A percentile compares a stretch with the other conserved stretches of the same genome.
These are phyloP conservation scores for Insectozyma bohioensis DNA, from an alignment of 1,139 yeast species.

Conservation along the genomic window DNA sequence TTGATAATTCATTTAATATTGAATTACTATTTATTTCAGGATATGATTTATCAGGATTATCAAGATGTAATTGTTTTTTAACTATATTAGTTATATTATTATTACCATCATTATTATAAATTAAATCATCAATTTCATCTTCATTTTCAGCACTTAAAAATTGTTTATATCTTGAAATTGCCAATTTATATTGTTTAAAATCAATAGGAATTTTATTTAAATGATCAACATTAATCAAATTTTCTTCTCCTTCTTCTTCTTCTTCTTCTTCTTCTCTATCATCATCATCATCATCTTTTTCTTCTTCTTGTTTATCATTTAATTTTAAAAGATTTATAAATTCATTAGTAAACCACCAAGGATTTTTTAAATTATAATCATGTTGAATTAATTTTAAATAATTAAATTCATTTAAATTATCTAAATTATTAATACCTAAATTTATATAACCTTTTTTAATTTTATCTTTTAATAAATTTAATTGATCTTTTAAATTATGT, in stretches of 20 bases:
- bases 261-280: constrained; percentile 4
- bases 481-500: constrained; percentile 37
- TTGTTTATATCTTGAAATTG: constrained; percentile 30
- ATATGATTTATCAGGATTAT: constrained; percentile 8
- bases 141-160: constrained; percentile 15
- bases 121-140: constrained; percentile 12
- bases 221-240: not conserved
- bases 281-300: constrained; percentile 14
- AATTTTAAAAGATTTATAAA: constrained; percentile 28
- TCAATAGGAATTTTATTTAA: constrained; percentile 31
- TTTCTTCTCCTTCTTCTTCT: not conserved
- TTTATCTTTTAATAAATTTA: constrained; percentile 26
- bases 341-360: constrained; percentile 45
- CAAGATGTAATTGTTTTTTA: constrained; percentile 14
- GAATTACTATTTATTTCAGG: constrained; percentile 9
- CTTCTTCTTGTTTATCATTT: too few species aligned
- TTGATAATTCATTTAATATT: constrained; percentile 10
- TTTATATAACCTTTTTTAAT: constrained; percentile 18
- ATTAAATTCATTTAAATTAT: constrained; percentile 27
- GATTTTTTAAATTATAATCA: constrained; percentile 36
- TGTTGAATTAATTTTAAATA: constrained; percentile 30
- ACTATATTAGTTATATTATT: constrained; percentile 11
- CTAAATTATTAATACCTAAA: constrained; percentile 17
- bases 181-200: constrained; percentile 35
- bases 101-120: constrained; percentile 13